These are phyloP conservation scores for Mortierella sp. DNA, from an alignment of 371 early-diverging fungal species.

Conservation along the genomic window DNA sequence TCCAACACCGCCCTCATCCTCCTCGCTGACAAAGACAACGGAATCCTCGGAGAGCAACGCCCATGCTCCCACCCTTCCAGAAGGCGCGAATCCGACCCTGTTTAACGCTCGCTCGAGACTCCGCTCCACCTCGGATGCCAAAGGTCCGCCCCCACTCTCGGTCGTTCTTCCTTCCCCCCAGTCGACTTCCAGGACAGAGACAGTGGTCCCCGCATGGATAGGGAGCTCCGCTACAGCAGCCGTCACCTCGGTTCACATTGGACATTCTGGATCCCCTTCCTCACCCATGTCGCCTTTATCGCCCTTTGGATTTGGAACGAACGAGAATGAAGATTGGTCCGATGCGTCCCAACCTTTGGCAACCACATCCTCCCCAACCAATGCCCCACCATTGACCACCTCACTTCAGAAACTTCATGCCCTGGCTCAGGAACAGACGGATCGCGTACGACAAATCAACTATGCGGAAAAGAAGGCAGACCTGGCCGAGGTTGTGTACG, in stretches of 20 bases:
- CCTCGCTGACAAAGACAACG: too few relatives aligned
- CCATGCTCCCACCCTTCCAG: too few relatives aligned
- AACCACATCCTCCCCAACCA: not conserved
- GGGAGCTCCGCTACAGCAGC: not conserved
- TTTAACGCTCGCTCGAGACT: slow-evolving; percentile 34
- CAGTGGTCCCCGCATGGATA: not conserved
- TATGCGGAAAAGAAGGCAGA: slow-evolving; percentile 42
- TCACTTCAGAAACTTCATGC: slow-evolving; percentile 46
- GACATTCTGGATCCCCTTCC: slow-evolving; percentile 5
- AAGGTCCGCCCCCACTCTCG: slow-evolving; percentile 20
- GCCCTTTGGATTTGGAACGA: not conserved
- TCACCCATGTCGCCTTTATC: slow-evolving; percentile 13
- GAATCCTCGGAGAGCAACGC: too few relatives aligned
- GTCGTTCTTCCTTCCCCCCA: slow-evolving; percentile 11
- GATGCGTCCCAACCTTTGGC: not conserved
- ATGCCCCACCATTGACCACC: slow-evolving; percentile 12
- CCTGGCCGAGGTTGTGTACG: slow-evolving; percentile 39
- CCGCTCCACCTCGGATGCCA: slow-evolving; percentile 34
- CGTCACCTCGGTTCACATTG: slow-evolving; percentile 1
- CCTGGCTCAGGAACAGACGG: slow-evolving; percentile 36
- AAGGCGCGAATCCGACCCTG: slow-evolving; percentile 13
- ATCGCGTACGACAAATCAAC: slow-evolving; percentile 43
- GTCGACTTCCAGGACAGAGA: not conserved
- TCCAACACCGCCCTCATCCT: too few relatives aligned
- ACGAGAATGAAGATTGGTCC: slow-evolving; percentile 2